These are phyloP conservation scores for Cyanidium caldarium DNA, from an alignment of 23 red algal genomes.

Conservation along the genomic window DNA sequence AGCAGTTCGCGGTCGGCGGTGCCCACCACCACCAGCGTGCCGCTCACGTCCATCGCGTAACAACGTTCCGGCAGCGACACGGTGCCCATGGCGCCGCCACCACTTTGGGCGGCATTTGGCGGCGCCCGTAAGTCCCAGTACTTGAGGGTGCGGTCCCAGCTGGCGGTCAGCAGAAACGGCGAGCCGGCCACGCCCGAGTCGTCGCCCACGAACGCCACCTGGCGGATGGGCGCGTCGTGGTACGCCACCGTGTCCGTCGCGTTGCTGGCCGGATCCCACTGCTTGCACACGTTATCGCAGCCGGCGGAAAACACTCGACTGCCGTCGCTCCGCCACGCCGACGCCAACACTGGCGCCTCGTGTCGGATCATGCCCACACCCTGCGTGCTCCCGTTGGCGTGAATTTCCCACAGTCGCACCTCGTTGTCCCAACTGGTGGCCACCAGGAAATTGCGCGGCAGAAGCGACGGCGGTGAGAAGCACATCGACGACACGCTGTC, in stretches of 20 bases:
- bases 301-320: conserved; percentile 67
- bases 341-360: conserved; percentile 58
- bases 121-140: conserved; percentile 96
- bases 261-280: conserved; percentile 60
- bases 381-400: conserved; percentile 38
- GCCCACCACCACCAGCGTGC: conserved; percentile 67
- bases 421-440: conserved; percentile 87
- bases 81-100: conserved; percentile 44
- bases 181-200: conserved; percentile 35
- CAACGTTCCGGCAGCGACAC: conserved; percentile 36
- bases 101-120: conserved; percentile 15
- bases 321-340: conserved; percentile 60
- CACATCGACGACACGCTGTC: conserved; percentile 72
- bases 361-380: conserved; percentile 68
- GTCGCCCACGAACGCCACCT: conserved; percentile 55
- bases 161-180: conserved; percentile 62
- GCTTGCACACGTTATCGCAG: conserved; percentile 54
- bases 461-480: conserved; percentile 75
- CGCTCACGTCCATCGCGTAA: conserved; percentile 74
- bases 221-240: conserved; percentile 71
- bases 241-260: conserved; percentile 40
- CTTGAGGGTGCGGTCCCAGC: conserved; percentile 81
- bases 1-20: conserved; percentile 70
- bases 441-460: conserved; percentile 61
- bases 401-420: conserved; percentile 83